phyloP scores from a whole-genome alignment of 768 basidiomycete genomes.

The Saitozyma podzolica region DNA sequence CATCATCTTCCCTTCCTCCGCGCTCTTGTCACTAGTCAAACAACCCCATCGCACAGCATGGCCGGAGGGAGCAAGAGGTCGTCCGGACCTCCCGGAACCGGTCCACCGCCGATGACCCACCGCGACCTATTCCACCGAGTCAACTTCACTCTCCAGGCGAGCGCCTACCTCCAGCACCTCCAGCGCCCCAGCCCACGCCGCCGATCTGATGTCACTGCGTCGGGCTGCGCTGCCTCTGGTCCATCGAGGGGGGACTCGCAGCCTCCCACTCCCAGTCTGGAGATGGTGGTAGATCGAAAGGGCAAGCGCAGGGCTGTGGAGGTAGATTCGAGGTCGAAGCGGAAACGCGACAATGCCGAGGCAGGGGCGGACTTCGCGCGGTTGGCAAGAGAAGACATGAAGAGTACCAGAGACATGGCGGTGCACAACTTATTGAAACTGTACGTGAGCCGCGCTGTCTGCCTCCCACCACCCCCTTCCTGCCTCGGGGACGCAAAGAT shows the following conservation, averaged over 20 bases:
- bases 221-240: neutral
- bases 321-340: neutral
- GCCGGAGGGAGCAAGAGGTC: too few species aligned
- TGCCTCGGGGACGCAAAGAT: neutral
- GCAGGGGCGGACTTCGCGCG: conserved; percentile 7
- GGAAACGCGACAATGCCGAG: conserved; percentile 2
- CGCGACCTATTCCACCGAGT: conserved; percentile 24
- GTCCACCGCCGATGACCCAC: conserved; percentile 13
- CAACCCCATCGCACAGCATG: neutral
- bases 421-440: conserved; percentile 45
- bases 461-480: neutral
- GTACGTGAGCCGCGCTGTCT: conserved; percentile 20
- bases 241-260: neutral
- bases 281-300: neutral
- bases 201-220: neutral
- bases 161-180: conserved; percentile 16
- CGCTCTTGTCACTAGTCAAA: neutral
- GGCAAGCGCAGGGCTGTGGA: conserved; percentile 4
- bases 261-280: too few species aligned
- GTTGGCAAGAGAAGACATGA: conserved; percentile 33
- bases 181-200: neutral
- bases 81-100: neutral
- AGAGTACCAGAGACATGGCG: conserved; percentile 30
- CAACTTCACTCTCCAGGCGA: conserved; percentile 26
- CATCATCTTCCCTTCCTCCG: neutral